Base-by-base conservation (phyloP, 2,329 filamentous ascomycete genomes). In the Apiospora marii region DNA sequence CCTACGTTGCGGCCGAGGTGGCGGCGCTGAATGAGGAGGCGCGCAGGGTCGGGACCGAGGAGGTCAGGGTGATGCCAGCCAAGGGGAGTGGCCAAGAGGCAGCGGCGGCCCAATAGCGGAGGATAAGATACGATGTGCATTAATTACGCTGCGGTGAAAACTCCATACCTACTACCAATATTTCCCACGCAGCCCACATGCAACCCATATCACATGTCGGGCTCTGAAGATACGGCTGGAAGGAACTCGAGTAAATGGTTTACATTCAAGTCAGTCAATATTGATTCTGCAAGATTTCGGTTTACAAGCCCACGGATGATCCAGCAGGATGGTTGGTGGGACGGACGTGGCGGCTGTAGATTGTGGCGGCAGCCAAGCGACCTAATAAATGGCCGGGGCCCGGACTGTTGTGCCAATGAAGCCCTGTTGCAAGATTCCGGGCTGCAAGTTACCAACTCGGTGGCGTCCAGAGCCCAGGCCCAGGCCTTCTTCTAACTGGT, bases 11-110 rank as follows among this genome's bases (percentile, higher is more conserved):
- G 74, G 87, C 85, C 0, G 89, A 91, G 79, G 83, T 91, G 72
- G 86, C 88, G 71, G 85, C 85, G 0, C 76, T 91, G 70, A 90
- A 91, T 74, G 81, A 82, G 10, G 89, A 91, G 78, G 89, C 88
- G 0, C 80, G 78, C 13, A 83, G 76, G 70, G 85, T 88, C 13
- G 85, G 85, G 0, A 84, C 81, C 30, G 74, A 77, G 6, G 46
- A 58, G 5, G 69, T 80, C 3, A 75, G 30, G 41, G 34, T 64
- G 13, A 41, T n/a, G 46, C 46, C 22, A 7, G n/a, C 12, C 34
- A 34, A 41, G 30, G 58, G 34, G 34, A 13, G 19, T 22, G 16
- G 34, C 58, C 8, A 37, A 37, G 53, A 41, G 30, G 6, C 16
- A 16, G 27, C 16, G 30, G 53, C 53, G 53, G 30, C 24, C 51